A percentile compares a stretch with the other conserved stretches of the same genome.
Conservation (phyloP, 345 rosid species). For the Toxicodendron radicans region DNA sequence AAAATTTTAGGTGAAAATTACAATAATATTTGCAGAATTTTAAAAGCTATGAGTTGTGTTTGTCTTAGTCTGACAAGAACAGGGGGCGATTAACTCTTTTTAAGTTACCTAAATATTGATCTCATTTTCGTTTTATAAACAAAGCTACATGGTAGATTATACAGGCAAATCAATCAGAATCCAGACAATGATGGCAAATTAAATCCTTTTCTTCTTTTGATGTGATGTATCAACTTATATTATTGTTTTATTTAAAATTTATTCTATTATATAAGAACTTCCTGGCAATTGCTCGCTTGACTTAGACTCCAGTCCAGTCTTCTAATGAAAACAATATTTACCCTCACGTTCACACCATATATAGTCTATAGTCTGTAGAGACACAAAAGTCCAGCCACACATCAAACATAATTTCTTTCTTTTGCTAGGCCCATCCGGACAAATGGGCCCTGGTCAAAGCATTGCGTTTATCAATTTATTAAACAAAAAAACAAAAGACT, state of each 20-base stretch:
- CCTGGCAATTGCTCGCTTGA: neutral
- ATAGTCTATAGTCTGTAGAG: too few relatives aligned
- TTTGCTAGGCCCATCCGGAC: neutral
- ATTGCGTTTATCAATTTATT: too few relatives aligned
- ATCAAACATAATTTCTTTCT: too few relatives aligned
- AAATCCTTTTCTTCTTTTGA: too few relatives aligned
- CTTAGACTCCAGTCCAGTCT: neutral
- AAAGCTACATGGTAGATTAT: neutral
- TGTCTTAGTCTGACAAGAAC: too few relatives aligned
- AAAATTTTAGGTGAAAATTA: neutral
- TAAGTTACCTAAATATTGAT: neutral
- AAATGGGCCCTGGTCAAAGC: neutral
- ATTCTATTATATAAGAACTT: too few relatives aligned
- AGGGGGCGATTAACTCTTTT: too few relatives aligned
- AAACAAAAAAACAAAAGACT: too few relatives aligned
- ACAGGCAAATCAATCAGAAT: constrained; percentile 10
- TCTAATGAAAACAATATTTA: neutral
- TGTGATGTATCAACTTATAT: too few relatives aligned
- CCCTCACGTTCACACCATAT: neutral
- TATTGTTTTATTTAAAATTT: too few relatives aligned
- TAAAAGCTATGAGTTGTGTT: too few relatives aligned
- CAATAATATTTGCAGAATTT: too few relatives aligned
- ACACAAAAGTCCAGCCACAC: neutral
- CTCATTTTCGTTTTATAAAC: neutral
- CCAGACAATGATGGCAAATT: neutral